These are phyloP conservation scores for Aspergillus clavatus DNA, from an alignment of 2,329 filamentous ascomycete species.

Conservation along the genomic window DNA sequence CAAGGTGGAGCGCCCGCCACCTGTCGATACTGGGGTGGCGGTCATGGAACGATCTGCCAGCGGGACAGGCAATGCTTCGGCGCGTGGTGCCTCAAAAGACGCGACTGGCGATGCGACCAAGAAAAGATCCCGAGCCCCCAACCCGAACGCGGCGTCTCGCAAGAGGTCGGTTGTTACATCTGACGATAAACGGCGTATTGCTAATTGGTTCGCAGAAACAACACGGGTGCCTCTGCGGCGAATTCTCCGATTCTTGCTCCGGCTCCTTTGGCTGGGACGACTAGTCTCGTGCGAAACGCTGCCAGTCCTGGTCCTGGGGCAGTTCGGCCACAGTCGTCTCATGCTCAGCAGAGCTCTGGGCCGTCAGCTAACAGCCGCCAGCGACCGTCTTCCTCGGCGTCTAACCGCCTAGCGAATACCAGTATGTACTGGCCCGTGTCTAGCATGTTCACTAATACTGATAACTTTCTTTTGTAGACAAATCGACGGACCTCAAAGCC, in stretches of 20 bases:
- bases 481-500: constrained; percentile 48
- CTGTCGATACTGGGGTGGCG: constrained; percentile 28
- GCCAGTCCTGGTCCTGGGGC: constrained; percentile 57
- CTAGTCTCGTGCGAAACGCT: constrained; percentile 55
- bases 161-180: constrained; percentile 60
- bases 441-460: constrained; percentile 23
- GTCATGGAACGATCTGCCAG: constrained; percentile 43
- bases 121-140: constrained; percentile 70
- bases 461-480: constrained; percentile 21
- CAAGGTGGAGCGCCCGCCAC: constrained; percentile 67
- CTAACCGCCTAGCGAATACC: constrained; percentile 56
- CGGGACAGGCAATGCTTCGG: constrained; percentile 26
- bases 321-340: constrained; percentile 62
- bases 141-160: constrained; percentile 59
- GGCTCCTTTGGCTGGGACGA: constrained; percentile 67
- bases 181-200: background rate
- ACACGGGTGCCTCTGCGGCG: constrained; percentile 46
- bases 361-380: constrained; percentile 54
- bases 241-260: constrained; percentile 68
- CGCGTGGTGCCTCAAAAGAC: constrained; percentile 51
- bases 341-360: constrained; percentile 70
- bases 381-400: constrained; percentile 56
- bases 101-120: constrained; percentile 63
- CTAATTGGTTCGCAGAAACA: constrained; percentile 32
- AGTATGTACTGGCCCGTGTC: constrained; percentile 33